Evolutionary conservation across 306 rosid species (phyloP).

Genomic region (Senna siamea): DNA sequence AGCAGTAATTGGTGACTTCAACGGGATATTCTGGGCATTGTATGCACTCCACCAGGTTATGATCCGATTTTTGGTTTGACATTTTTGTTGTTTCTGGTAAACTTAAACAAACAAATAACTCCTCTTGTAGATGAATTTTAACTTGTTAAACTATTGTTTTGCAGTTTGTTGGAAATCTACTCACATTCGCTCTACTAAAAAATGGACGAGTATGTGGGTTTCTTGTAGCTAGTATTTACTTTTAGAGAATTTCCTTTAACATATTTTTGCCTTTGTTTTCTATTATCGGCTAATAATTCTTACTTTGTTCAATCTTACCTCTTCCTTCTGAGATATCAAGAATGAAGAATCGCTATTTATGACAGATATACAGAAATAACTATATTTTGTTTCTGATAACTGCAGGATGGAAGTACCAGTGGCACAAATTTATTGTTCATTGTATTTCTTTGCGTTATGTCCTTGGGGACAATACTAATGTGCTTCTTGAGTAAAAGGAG

Average conservation of each 20-base stretch:
- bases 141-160: slow-evolving; percentile 27
- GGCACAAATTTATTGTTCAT: slow-evolving; percentile 71
- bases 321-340: slow-evolving; percentile 14
- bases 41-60: slow-evolving; percentile 82
- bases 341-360: slow-evolving; percentile 11
- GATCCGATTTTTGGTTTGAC: not conserved
- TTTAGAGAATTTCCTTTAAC: not conserved
- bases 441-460: slow-evolving; percentile 77
- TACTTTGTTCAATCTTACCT: slow-evolving; percentile 2
- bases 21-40: slow-evolving; percentile 85
- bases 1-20: slow-evolving; percentile 82
- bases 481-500: slow-evolving; percentile 68
- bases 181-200: slow-evolving; percentile 69
- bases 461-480: slow-evolving; percentile 77
- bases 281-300: slow-evolving; percentile 20
- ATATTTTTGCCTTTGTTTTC: not conserved
- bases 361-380: slow-evolving; percentile 14
- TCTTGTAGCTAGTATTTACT: slow-evolving; percentile 22
- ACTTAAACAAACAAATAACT: not conserved
- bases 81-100: not conserved
- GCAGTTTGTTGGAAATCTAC: slow-evolving; percentile 90
- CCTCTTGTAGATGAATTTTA: not conserved
- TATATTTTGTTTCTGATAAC: slow-evolving; percentile 24
- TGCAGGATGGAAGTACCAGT: slow-evolving; percentile 70
- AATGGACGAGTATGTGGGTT: slow-evolving; percentile 57